Base-by-base conservation (phyloP, 2,329 filamentous ascomycete species). In the Emmonsia crescens region DNA sequence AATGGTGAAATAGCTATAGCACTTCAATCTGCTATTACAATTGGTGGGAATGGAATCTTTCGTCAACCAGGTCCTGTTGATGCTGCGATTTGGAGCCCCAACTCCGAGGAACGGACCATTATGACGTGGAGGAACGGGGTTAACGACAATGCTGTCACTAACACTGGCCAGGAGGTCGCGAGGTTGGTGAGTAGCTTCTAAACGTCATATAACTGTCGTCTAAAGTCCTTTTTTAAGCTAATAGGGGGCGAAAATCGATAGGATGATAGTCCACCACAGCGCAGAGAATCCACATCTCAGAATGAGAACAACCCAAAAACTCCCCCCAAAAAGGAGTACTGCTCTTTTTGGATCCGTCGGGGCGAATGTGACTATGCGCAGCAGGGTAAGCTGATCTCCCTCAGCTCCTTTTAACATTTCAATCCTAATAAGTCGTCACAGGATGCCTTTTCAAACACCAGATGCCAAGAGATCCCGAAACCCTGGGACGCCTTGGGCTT, bases 391-490 rank as follows among this genome's bases (percentile, higher is more conserved):
- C 62, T 14, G 8, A 21, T 54, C 29, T 5, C 21, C 6, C 57
- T 12, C 10, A 24, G 21, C 16, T 46, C 2, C 55, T 49, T 61
- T 5, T 27, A 31, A 27, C 12, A 56, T 21, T 46, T 44, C 16
- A 49, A 12, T 38, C n/a, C 57, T 58, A 49, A 60, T 36, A 56
- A 27, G 19, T n/a, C 10, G 38, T 54, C n/a, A n/a, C 54, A 77
- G 75, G 92, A 0, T 96, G 92, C 77, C 85, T 87, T 66, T 96
- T 86, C 79, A 93, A 91, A 76, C 92, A 96, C 72, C 89, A 94
- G 72, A 96, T 96, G 88, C 92, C 92, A 0, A 74, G 77, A 31
- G 85, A 91, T 65, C 79, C 79, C 58, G 77, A 79, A 0, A 89
- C 85, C 0, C 83, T 95, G 67, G 77, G 83, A 51, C 79, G 81